Evolutionary conservation across 352 stramenopile genomes (phyloP), one percentile per base, ranked within the genome.

Genomic region (Phytophthora quininea): DNA sequence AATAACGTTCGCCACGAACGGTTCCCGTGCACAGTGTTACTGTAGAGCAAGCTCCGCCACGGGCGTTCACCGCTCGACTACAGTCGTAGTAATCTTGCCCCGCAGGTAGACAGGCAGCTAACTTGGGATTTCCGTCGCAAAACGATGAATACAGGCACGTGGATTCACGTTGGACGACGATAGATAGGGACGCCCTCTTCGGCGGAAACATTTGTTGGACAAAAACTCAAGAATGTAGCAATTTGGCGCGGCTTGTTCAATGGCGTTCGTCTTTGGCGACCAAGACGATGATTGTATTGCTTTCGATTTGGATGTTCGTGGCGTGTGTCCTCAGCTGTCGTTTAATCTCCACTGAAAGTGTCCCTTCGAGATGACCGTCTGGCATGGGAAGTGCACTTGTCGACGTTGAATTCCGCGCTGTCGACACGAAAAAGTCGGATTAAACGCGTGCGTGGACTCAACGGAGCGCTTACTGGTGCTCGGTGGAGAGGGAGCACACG

Each of bases 301-400:
- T 12, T 43, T 12, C 37, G 37, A 43, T 43, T 43, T 43, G 37
- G 12, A 12, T 43, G 37, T 43, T 43, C 37, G 37, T 43, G 37
- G 37, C 37, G 37, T 14, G 37, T 46, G 38, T 46, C 38, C 38
- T 3, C 38, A 46, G 38, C 38, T 46, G 38, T 15, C 38, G 14
- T 46, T 46, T 46, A 46, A 46, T 46, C 38, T 46, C 38, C 38
- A 46, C 38, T 46, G 19, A 46, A 46, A 12, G 9, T 46, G 38
- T 46, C 38, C 38, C 38, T 15, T 46, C 3, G 38, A 46, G 38
- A 24, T 24, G 38, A 46, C 38, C 38, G 5, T 43, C 37, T 43
- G 37, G 37, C 38, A 46, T 46, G 19, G 38, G 38, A 46, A 46
- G 38, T 46, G 19, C 19, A 24, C 19, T 24, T 24, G 19, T 24